Base-by-base conservation (phyloP, 805 yeast species). In the Brettanomyces custersianus region DNA sequence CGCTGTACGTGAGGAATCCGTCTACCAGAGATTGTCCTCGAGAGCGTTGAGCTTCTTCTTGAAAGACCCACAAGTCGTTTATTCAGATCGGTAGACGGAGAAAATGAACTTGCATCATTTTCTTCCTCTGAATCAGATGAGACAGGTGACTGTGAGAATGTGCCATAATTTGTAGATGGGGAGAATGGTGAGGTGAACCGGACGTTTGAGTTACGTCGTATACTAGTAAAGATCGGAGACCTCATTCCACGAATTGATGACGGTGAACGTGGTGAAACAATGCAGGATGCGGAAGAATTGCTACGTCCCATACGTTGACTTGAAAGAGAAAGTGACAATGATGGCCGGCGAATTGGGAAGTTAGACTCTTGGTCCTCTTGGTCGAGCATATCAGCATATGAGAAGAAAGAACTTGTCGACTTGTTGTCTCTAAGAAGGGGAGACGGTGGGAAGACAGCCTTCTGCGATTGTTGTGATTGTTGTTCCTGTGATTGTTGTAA, bases 351-450 rank as follows among this genome's bases (percentile, higher is more conserved):
- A 36, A 74, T 66, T 22, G 52, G 44, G 28, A 46, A 48, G 21
- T 52, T 51, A 9, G 50, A 44, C 34, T 60, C 64, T 31, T 57
- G 65, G 48, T 78, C 81, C 55, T 80, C 90, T 46, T 73, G 76
- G 43, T 66, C 72, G 41, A 81, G 68, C 72, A 84, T 70, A 47
- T 84, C 95, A 4, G 90, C 94, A 55, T 80, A 84, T 3, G 87
- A 78, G 51, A 75, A 80, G 52, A 83, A 83, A 26, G 69, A 64
- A 16, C 68, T 57, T 19, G 59, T 52, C 22, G 66, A 58, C 35
- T 53, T 59, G 35, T 48, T 51, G 24, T 48, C 46, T 34, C 37
- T 47, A 22, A 48, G 23, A 20, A 37, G 20, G 43, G 57, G 50
- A 34, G 59, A 59, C 13, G 68, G 66, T 6, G 72, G 68, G n/a